Base-by-base conservation (phyloP, 495 filamentous ascomycete species). In the Entonaema liquescens region DNA sequence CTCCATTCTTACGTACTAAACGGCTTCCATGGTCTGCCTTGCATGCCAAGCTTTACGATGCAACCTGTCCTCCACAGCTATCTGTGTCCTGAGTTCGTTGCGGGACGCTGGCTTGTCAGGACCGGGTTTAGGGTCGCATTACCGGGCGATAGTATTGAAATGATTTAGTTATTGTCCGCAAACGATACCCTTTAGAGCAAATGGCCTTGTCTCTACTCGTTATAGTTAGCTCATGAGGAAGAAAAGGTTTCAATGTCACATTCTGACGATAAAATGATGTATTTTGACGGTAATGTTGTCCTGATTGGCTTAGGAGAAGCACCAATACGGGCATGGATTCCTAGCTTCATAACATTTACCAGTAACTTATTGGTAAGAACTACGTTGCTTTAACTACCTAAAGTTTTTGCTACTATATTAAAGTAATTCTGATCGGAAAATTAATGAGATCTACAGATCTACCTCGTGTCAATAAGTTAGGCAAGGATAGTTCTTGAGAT, bases 1-100 rank as follows among this genome's bases (percentile, higher is more conserved):
- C 26, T 60, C 29, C 33, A 31, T 42, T 62, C 44, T 56, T 57
- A 68, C 53, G 49, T 52, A 42, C 40, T 31, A 58, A 59, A 21
- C 42, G 25, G 59, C 33, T 67, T 61, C 54, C 40, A 60, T 67
- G 42, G 44, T 70, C 62, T 70, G 67, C 67, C 67, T 66, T 71
- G 71, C 67, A 71, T 73, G 73, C 73, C 73, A 75, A 75, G 70
- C 70, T 73, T 75, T 70, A 15, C 58, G 63, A 70, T 73, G 73
- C 66, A 62, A 73, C 73, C 58, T 66, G 44, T 65, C 62, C 65
- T 70, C 63, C 59, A 63, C 53, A 68, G 35, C 36, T 54, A 64
- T 53, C 21, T 59, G 19, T 26, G 13, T 62, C 31, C 62, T 42
- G 42, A 62, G 23, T 66, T 64, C 33, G 38, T 55, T 60, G 60